Conservation (phyloP, 148 eudicot genomes). For the Heliosperma pusillum region DNA sequence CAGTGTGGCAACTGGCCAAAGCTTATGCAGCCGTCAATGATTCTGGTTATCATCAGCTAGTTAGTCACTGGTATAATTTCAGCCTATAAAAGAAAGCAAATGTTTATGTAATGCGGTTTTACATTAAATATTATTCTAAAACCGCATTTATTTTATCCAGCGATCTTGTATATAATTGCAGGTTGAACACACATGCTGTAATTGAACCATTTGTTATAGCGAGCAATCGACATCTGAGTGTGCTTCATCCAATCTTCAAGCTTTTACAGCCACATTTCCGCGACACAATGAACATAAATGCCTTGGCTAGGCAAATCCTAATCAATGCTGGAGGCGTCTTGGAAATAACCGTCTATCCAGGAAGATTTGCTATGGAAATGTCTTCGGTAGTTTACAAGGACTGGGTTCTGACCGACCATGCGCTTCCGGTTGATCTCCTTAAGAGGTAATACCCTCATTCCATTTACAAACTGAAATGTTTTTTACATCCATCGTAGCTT, state of each 20-base stretch:
- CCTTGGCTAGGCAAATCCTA: slow-evolving; percentile 71
- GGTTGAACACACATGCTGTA: slow-evolving; percentile 75
- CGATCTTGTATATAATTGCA: slow-evolving; percentile 28
- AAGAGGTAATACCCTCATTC: slow-evolving; percentile 41
- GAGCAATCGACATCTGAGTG: slow-evolving; percentile 61
- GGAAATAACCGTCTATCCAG: slow-evolving; percentile 75
- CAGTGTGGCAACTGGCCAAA: slow-evolving; percentile 89
- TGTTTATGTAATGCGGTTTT: not conserved
- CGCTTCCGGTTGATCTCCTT: slow-evolving; percentile 64
- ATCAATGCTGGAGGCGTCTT: slow-evolving; percentile 71
- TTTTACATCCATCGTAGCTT: not conserved
- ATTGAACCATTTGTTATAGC: slow-evolving; percentile 77
- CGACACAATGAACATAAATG: slow-evolving; percentile 70
- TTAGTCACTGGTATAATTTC: slow-evolving; percentile 71
- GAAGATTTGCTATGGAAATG: slow-evolving; percentile 65
- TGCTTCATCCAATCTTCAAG: slow-evolving; percentile 70
- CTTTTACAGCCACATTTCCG: slow-evolving; percentile 80
- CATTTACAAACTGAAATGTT: too few species aligned
- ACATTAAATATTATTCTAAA: too few species aligned
- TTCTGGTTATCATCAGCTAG: slow-evolving; percentile 90
- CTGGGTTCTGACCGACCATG: slow-evolving; percentile 72
- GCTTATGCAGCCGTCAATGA: slow-evolving; percentile 88
- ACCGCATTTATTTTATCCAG: too few species aligned
- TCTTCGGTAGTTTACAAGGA: slow-evolving; percentile 53
- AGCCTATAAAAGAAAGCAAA: not conserved